Conservation (phyloP, 768 basidiomycete genomes). For the Amanita rimosa region DNA sequence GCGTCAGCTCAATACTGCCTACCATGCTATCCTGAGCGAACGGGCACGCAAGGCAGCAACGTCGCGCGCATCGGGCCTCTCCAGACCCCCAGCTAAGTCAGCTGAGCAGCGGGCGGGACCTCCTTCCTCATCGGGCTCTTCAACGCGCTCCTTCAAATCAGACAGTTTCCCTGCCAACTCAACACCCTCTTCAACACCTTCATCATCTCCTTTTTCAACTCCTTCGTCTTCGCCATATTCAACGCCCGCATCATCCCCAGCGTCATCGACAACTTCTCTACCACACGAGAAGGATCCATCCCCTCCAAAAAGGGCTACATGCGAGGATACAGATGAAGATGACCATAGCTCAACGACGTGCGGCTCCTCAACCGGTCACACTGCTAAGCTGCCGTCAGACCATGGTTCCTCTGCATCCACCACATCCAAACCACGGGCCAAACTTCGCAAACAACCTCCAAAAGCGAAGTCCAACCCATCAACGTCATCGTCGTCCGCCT, state of each 20-base stretch:
- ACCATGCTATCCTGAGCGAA: constrained; percentile 34
- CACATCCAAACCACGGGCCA: constrained; percentile 12
- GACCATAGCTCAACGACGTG: neutral
- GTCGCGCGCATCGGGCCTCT: neutral
- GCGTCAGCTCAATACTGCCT: constrained; percentile 37
- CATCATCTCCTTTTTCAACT: constrained; percentile 5
- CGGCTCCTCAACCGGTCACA: constrained; percentile 1
- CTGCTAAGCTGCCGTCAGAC: neutral
- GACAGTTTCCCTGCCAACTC: neutral
- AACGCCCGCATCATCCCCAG: constrained; percentile 8
- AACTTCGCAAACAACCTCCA: constrained; percentile 15
- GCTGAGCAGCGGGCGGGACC: neutral
- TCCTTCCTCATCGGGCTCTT: neutral
- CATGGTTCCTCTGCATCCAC: neutral
- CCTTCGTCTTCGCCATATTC: constrained; percentile 6
- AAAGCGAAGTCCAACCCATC: constrained; percentile 3
- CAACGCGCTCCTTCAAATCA: constrained; percentile 1
- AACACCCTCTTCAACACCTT: constrained; percentile 8
- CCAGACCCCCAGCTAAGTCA: neutral
- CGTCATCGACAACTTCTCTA: constrained; percentile 5
- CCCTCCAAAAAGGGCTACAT: neutral
- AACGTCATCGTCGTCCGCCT: neutral
- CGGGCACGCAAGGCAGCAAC: constrained; percentile 5
- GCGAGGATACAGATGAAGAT: constrained; percentile 4
- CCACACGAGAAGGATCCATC: neutral